Percentiles rank a stretch among this genome's conserved stretches.
These are phyloP conservation scores for Typha latifolia DNA, from an alignment of 176 grass and related monocot species.

Conservation along the genomic window DNA sequence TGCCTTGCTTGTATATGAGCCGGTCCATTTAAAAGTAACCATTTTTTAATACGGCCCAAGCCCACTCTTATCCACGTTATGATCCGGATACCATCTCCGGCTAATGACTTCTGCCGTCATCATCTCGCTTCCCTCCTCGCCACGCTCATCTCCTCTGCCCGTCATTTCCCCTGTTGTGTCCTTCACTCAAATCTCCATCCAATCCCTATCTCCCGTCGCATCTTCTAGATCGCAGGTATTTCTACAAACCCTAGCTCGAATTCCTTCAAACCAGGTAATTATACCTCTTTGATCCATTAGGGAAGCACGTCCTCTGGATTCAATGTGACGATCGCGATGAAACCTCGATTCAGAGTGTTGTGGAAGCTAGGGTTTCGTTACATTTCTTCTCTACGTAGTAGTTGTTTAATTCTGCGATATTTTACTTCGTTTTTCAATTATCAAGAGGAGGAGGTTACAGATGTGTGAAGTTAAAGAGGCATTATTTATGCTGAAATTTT, in stretches of 20 bases:
- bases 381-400: neutral
- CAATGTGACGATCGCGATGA: neutral
- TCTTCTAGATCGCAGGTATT: neutral
- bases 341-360: neutral
- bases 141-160: neutral
- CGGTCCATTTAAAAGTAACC: no score
- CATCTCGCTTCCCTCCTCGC: neutral
- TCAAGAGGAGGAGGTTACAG: slow-evolving; percentile 34
- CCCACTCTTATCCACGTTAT: neutral
- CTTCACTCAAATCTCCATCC: neutral
- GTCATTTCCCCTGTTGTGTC: neutral
- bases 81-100: neutral
- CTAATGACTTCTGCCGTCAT: neutral
- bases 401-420: neutral
- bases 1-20: no score
- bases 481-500: slow-evolving; percentile 70
- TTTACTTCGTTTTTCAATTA: neutral
- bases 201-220: neutral
- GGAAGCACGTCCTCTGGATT: neutral
- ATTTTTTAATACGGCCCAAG: neutral
- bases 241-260: neutral
- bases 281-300: neutral
- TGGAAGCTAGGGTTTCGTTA: neutral
- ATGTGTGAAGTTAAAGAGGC: slow-evolving; percentile 50
- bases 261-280: neutral